Evolutionary conservation across 345 rosid species (phyloP).

Genomic region (Isatis tinctoria): DNA sequence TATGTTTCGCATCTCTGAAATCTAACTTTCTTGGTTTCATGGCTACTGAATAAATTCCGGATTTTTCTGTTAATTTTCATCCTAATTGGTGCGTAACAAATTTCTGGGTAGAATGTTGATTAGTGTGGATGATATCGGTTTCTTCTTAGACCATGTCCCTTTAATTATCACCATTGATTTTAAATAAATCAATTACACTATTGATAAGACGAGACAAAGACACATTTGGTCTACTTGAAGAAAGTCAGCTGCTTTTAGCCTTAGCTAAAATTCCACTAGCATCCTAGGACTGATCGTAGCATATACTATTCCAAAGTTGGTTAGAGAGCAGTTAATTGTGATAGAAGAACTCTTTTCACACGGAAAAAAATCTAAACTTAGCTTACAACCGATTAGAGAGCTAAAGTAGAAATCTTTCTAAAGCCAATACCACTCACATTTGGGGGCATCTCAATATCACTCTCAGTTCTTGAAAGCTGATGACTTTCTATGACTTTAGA

Average conservation of each 20-base stretch:
- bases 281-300: too few species aligned
- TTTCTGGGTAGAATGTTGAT: not conserved
- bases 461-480: not conserved
- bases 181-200: too few species aligned
- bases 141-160: too few species aligned
- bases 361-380: too few species aligned
- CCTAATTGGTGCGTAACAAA: too few species aligned
- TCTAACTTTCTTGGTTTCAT: too few species aligned
- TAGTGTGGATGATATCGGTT: not conserved
- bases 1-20: not conserved
- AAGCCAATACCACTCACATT: not conserved
- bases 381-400: too few species aligned
- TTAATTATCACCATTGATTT: too few species aligned
- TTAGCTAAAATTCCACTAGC: not conserved
- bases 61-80: not conserved
- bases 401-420: too few species aligned
- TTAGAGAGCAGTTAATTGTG: slow-evolving; percentile 15
- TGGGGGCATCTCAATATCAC: not conserved
- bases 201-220: not conserved
- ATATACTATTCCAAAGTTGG: too few species aligned
- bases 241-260: not conserved
- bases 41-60: not conserved
- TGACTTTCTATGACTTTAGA: not conserved
- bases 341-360: too few species aligned
- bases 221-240: not conserved